These are phyloP conservation scores for Galerina sulciceps DNA, from an alignment of 768 basidiomycete species.

Conservation along the genomic window DNA sequence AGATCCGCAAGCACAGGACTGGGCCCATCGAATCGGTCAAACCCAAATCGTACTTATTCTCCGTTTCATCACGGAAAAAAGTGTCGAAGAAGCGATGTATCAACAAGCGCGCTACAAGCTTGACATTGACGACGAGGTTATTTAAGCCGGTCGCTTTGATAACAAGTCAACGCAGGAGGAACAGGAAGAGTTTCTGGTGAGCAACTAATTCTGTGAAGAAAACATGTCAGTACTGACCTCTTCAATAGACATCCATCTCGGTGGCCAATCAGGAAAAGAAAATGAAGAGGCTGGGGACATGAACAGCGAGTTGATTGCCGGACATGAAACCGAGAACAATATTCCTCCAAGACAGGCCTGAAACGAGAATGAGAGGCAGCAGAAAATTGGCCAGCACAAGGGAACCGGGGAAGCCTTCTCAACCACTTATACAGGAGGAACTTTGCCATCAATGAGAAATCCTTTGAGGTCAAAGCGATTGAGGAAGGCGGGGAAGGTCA, in stretches of 20 bases:
- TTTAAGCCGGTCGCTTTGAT: conserved; percentile 98
- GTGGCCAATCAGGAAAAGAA: conserved; percentile 89
- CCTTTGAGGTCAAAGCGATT: conserved; percentile 64
- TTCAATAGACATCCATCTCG: conserved; percentile 86
- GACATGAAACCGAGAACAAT: conserved; percentile 75
- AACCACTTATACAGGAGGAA: conserved; percentile 83
- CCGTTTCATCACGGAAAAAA: conserved; percentile 96
- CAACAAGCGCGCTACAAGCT: conserved; percentile 94
- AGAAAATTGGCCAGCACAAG: conserved; percentile 70
- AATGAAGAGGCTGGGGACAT: conserved; percentile 90
- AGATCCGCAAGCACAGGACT: conserved; percentile 98
- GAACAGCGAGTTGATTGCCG: conserved; percentile 91
- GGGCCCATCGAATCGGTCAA: conserved; percentile 99
- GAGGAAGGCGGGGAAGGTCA: conserved; percentile 79
- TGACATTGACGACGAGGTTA: conserved; percentile 98
- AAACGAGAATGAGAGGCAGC: conserved; percentile 73
- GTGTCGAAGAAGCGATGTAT: conserved; percentile 98
- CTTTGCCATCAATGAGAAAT: conserved; percentile 88
- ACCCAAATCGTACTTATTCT: conserved; percentile 97
- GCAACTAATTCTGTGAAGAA: conserved; percentile 30
- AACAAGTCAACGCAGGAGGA: conserved; percentile 98
- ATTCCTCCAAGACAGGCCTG: conserved; percentile 81
- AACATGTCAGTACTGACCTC: background rate
- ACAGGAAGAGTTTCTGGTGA: conserved; percentile 91
- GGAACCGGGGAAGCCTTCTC: conserved; percentile 82